Evolutionary conservation across 2,329 filamentous ascomycete genomes (phyloP).

Genomic region (Colletotrichum zoysiae): DNA sequence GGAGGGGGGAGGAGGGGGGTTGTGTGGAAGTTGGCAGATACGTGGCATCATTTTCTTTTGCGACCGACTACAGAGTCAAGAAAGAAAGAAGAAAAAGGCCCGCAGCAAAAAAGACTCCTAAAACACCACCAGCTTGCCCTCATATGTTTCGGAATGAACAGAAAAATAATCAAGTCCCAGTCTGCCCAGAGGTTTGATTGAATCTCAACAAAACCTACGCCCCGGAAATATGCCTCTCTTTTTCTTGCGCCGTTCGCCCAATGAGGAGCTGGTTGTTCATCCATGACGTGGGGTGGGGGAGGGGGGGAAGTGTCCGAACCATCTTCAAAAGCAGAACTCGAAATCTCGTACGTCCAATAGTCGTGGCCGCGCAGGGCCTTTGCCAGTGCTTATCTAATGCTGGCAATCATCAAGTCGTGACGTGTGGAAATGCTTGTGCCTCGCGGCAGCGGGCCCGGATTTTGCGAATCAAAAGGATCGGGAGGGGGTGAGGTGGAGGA

Average conservation of each 20-base stretch:
- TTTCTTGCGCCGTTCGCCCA: conserved; percentile 44
- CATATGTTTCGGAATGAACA: conserved; percentile 41
- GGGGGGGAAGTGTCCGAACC: conserved; percentile 36
- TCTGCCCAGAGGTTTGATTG: conserved; percentile 42
- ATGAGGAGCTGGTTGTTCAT: conserved; percentile 38
- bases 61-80: conserved; percentile 29
- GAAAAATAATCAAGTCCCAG: conserved; percentile 37
- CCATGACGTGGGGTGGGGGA: conserved; percentile 28
- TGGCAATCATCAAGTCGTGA: conserved; percentile 43
- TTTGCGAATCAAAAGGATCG: conserved; percentile 31
- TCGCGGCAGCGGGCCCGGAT: conserved; percentile 36
- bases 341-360: conserved; percentile 42
- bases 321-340: conserved; percentile 42
- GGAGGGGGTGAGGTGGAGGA: neutral
- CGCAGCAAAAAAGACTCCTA: conserved; percentile 37
- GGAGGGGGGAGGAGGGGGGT: neutral
- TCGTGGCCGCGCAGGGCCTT: conserved; percentile 35
- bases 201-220: conserved; percentile 42
- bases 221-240: conserved; percentile 42
- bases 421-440: conserved; percentile 40
- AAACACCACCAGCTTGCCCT: conserved; percentile 42
- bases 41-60: conserved; percentile 41
- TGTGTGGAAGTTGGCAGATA: conserved; percentile 33
- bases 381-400: conserved; percentile 42
- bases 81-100: conserved; percentile 16